Evolutionary conservation across 2,329 filamentous ascomycete species (phyloP).

Genomic region (Emergomyces africanus): DNA sequence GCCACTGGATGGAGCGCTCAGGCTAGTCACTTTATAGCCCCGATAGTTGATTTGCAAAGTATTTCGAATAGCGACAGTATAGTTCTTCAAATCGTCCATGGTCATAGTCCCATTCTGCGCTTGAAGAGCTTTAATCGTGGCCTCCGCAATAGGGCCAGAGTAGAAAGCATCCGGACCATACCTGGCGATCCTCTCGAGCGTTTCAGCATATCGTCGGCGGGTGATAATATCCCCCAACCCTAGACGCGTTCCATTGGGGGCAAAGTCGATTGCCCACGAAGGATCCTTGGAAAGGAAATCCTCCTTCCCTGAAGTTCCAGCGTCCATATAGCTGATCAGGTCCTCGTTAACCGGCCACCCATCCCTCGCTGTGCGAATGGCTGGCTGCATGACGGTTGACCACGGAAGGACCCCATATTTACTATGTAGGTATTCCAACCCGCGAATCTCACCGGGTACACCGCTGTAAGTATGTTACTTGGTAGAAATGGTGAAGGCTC

Average conservation of each 20-base stretch:
- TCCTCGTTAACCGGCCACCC: constrained; percentile 66
- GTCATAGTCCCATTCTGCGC: constrained; percentile 73
- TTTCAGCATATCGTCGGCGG: constrained; percentile 65
- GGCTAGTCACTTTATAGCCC: constrained; percentile 52
- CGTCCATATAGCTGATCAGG: constrained; percentile 58
- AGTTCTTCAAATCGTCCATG: constrained; percentile 60
- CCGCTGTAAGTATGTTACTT: no score
- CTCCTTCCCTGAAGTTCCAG: constrained; percentile 33
- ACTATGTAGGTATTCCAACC: constrained; percentile 63
- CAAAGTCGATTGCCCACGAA: constrained; percentile 78
- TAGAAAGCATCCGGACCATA: constrained; percentile 65
- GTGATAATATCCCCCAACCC: constrained; percentile 66
- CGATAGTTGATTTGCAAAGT: constrained; percentile 54
- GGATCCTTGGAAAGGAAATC: constrained; percentile 65
- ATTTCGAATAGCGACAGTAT: constrained; percentile 53
- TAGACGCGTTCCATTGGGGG: constrained; percentile 63
- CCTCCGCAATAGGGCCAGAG: constrained; percentile 55
- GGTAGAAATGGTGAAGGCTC: no score
- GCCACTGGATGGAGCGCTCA: constrained; percentile 65
- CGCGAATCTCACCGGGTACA: constrained; percentile 51
- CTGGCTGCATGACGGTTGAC: constrained; percentile 59
- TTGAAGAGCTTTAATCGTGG: constrained; percentile 58
- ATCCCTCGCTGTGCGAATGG: constrained; percentile 57
- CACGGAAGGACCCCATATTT: constrained; percentile 51
- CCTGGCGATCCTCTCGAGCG: constrained; percentile 63